These are phyloP conservation scores for Dunaliella primolecta DNA, from an alignment of 139 green algal species.

Conservation along the genomic window DNA sequence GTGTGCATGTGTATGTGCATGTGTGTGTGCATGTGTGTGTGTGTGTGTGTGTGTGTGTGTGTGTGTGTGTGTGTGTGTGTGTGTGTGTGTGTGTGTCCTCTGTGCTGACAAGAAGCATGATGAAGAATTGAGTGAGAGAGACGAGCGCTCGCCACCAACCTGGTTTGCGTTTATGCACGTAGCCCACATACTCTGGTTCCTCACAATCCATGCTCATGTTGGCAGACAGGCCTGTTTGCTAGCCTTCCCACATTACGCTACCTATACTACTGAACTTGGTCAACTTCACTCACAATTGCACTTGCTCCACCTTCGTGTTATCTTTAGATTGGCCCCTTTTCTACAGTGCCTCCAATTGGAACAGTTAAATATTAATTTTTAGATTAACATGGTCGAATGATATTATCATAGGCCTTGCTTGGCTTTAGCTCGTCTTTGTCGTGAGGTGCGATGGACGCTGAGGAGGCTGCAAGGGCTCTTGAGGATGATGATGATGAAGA, in stretches of 20 bases:
- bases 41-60: background rate
- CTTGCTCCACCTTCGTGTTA: background rate
- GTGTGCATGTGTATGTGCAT: background rate
- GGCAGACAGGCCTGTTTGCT: background rate
- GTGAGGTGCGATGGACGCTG: too few species aligned
- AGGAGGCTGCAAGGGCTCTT: background rate
- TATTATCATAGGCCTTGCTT: background rate
- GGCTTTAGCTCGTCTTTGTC: background rate
- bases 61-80: background rate
- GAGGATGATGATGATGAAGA: constrained; percentile 11
- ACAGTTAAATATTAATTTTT: too few species aligned
- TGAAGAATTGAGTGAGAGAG: too few species aligned
- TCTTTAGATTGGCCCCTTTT: too few species aligned
- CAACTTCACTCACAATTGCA: background rate
- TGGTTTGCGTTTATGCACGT: background rate
- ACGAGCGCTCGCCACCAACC: too few species aligned
- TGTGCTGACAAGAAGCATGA: too few species aligned
- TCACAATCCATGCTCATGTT: background rate
- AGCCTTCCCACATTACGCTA: background rate
- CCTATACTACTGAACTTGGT: background rate
- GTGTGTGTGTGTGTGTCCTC: background rate
- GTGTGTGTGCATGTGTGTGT: background rate
- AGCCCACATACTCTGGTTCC: background rate
- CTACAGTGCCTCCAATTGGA: too few species aligned
- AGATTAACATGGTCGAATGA: background rate